A percentile compares a stretch with the other conserved stretches of the same genome.
Conservation (phyloP, 1,284 basidiomycete genomes). For the Austroboletus novae-zelandiae region DNA sequence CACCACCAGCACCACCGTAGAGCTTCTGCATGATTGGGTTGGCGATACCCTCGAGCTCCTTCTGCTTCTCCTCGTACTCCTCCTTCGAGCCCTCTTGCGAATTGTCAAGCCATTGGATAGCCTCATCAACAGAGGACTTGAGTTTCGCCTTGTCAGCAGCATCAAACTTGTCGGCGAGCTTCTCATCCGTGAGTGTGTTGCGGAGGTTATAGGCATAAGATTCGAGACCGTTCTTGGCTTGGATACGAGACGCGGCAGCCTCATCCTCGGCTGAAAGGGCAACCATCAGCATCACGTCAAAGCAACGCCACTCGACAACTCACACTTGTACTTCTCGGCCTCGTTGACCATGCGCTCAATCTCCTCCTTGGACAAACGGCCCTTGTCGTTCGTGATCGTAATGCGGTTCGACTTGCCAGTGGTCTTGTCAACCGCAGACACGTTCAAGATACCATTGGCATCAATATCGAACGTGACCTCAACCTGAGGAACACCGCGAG, state of each 20-base stretch:
- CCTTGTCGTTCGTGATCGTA: slow-evolving; percentile 99
- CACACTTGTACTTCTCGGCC: slow-evolving; percentile 90
- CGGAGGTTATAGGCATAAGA: slow-evolving; percentile 97
- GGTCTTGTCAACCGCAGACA: slow-evolving; percentile 95
- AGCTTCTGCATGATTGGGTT: slow-evolving; percentile 96
- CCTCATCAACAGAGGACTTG: slow-evolving; percentile 79
- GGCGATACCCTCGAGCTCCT: slow-evolving; percentile 90
- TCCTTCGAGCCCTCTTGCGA: slow-evolving; percentile 93
- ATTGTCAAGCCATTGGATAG: slow-evolving; percentile 87
- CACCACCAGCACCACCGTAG: slow-evolving; percentile 74
- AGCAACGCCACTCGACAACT: slow-evolving; percentile 15
- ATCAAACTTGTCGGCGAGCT: slow-evolving; percentile 87
- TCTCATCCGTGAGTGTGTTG: slow-evolving; percentile 84
- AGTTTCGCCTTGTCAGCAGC: slow-evolving; percentile 87
- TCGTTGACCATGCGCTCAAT: slow-evolving; percentile 96
- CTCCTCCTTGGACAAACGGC: slow-evolving; percentile 96
- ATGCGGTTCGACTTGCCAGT: slow-evolving; percentile 96
- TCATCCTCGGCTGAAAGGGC: slow-evolving; percentile 68
- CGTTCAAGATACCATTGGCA: slow-evolving; percentile 97
- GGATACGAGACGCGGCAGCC: slow-evolving; percentile 79
- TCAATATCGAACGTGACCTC: slow-evolving; percentile 99
- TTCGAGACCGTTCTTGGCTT: slow-evolving; percentile 87
- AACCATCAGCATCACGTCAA: slow-evolving; percentile 20
- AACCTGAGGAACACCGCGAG: slow-evolving; percentile 97
- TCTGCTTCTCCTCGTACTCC: slow-evolving; percentile 95